Evolutionary conservation across 805 yeast genomes (phyloP).

Genomic region (Metschnikowia cerradonensis): DNA sequence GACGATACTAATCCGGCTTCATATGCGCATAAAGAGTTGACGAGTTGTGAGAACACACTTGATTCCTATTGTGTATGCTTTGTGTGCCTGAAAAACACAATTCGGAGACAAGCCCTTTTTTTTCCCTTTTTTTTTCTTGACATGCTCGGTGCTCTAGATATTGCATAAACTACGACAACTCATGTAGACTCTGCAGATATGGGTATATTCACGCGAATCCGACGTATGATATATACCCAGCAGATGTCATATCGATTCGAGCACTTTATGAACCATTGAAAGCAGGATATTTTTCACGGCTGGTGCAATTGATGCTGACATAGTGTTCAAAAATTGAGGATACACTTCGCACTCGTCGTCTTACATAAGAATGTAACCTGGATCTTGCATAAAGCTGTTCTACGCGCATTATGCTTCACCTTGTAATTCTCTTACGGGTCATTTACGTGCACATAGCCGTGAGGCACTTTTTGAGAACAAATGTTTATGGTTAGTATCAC

Average conservation of each 20-base stretch:
- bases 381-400: background rate
- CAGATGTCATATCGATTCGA: background rate
- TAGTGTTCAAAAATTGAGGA: background rate
- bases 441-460: background rate
- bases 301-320: background rate
- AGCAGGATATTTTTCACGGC: background rate
- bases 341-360: background rate
- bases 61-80: background rate
- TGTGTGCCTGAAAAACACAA: background rate
- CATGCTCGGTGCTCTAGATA: background rate
- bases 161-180: background rate
- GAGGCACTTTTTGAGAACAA: background rate
- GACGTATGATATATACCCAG: background rate
- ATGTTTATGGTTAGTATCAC: background rate
- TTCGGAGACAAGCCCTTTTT: background rate
- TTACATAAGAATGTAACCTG: slow-evolving; percentile 1
- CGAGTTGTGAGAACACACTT: background rate
- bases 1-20: background rate
- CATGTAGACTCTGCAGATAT: background rate
- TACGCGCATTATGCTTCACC: background rate
- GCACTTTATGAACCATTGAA: background rate
- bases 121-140: background rate
- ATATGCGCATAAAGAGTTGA: background rate
- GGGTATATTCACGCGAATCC: background rate
- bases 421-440: background rate